Evolutionary conservation across 164 flowering plant species (phyloP).

Genomic region (Taxillus chinensis): DNA sequence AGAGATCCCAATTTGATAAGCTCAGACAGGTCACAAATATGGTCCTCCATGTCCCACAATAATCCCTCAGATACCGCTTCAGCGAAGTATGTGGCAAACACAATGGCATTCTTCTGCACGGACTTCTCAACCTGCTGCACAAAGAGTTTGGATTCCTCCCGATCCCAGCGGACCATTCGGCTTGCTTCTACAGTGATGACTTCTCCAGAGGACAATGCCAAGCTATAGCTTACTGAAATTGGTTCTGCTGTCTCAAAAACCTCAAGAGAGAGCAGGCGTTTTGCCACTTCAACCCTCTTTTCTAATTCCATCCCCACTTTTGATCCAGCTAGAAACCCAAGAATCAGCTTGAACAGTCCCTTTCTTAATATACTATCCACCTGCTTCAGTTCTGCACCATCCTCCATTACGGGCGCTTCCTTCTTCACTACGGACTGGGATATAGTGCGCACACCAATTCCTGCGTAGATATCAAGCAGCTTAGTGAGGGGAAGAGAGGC

Average conservation of each 20-base stretch:
- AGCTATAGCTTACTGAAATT: slow-evolving; percentile 20
- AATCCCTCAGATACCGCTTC: slow-evolving; percentile 54
- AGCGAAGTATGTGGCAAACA: slow-evolving; percentile 42
- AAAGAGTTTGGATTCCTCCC: slow-evolving; percentile 27
- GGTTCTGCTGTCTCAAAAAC: slow-evolving; percentile 34
- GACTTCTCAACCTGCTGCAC: slow-evolving; percentile 29
- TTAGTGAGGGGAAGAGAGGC: slow-evolving; percentile 22
- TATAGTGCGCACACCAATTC: slow-evolving; percentile 40
- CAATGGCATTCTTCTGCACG: slow-evolving; percentile 22
- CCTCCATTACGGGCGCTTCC: slow-evolving; percentile 15
- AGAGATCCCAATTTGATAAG: slow-evolving; percentile 47
- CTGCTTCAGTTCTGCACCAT: slow-evolving; percentile 8
- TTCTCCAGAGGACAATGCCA: slow-evolving; percentile 30
- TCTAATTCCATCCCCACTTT: slow-evolving; percentile 22
- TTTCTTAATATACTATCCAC: slow-evolving; percentile 10
- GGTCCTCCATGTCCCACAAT: slow-evolving; percentile 44
- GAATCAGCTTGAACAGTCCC: slow-evolving; percentile 33
- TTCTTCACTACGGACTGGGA: slow-evolving; percentile 34
- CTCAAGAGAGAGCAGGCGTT: slow-evolving; percentile 24
- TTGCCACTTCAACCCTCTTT: slow-evolving; percentile 29
- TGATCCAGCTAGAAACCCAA: slow-evolving; percentile 43
- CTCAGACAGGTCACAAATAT: slow-evolving; percentile 30
- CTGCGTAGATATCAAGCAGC: slow-evolving; percentile 30
- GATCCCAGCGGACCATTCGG: slow-evolving; percentile 49
- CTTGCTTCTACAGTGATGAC: slow-evolving; percentile 15